Percentiles rank a stretch among this genome's conserved stretches.
Conservation (phyloP, 495 filamentous ascomycete species). For the Tuber magnatum region DNA sequence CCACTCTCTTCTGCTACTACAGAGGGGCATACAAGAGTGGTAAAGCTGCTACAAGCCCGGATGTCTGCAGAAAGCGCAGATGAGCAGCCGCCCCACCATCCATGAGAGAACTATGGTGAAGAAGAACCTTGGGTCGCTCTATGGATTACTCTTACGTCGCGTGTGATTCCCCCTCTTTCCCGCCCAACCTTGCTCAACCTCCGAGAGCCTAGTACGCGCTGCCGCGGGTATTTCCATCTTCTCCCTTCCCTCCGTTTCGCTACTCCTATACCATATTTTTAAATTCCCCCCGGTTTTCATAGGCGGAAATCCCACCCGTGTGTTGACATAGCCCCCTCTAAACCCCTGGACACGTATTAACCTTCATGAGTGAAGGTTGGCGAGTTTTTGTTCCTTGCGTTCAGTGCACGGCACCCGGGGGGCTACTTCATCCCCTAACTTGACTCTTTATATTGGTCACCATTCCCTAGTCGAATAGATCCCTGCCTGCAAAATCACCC, state of each 20-base stretch:
- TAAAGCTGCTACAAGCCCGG: too few species aligned
- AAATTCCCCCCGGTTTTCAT: not conserved
- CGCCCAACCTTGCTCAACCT: too few species aligned
- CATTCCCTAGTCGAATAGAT: too few species aligned
- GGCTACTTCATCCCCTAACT: not conserved
- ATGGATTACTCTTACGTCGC: not conserved
- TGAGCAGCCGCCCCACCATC: too few species aligned
- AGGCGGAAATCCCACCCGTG: not conserved
- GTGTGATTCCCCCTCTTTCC: not conserved
- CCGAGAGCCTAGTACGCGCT: not conserved
- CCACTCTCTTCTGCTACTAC: too few species aligned
- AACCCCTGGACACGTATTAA: not conserved
- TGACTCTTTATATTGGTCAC: not conserved
- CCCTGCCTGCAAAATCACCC: too few species aligned
- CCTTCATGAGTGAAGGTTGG: not conserved
- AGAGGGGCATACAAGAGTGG: too few species aligned
- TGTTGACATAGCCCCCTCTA: not conserved
- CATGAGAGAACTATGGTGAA: too few species aligned
- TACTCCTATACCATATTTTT: not conserved
- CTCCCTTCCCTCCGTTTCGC: fast-evolving
- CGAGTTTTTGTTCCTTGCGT: not conserved
- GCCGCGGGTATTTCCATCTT: not conserved
- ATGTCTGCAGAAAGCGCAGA: too few species aligned
- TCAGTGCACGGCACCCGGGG: not conserved
- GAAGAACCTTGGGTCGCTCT: fast-evolving